A percentile compares a stretch with the other conserved stretches of the same genome.
Conservation (phyloP, 768 basidiomycete species). For the Lactarius hengduanensis region DNA sequence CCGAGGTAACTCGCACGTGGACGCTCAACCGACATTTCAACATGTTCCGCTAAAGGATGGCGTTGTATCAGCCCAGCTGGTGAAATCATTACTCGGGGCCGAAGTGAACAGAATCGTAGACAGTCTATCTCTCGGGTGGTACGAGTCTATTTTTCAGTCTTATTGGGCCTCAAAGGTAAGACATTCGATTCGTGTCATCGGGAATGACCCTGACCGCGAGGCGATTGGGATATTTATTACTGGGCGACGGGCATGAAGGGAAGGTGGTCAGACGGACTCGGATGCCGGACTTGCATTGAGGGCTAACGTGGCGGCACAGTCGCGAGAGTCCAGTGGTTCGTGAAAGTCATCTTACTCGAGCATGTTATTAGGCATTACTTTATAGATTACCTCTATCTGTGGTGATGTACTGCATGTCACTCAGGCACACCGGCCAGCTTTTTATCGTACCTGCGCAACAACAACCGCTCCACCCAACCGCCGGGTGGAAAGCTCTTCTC, state of each 20-base stretch:
- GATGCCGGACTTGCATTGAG: slow-evolving; percentile 73
- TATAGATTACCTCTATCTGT: not conserved
- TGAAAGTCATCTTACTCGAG: no score
- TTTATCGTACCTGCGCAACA: slow-evolving; percentile 63
- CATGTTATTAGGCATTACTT: not conserved
- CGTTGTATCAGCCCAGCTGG: slow-evolving; percentile 47
- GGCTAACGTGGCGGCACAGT: no score
- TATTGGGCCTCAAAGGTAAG: slow-evolving; percentile 57
- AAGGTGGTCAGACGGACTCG: slow-evolving; percentile 55
- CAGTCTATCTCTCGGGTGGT: slow-evolving; percentile 58
- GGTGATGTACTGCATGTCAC: not conserved
- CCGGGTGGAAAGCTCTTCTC: slow-evolving; percentile 75
- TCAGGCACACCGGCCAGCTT: slow-evolving; percentile 27
- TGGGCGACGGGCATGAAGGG: slow-evolving; percentile 91
- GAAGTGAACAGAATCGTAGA: slow-evolving; percentile 59
- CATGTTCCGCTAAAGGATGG: slow-evolving; percentile 58
- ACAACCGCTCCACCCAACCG: slow-evolving; percentile 85
- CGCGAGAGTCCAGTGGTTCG: no score
- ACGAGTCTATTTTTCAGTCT: slow-evolving; percentile 61
- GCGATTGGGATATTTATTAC: slow-evolving; percentile 98
- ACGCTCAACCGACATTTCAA: no score
- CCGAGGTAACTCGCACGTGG: no score
- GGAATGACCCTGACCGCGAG: slow-evolving; percentile 39
- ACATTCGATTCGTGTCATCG: not conserved
- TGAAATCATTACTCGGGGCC: slow-evolving; percentile 56